Base-by-base conservation (phyloP, 306 rosid species). In the Cyamopsis tetragonoloba region DNA sequence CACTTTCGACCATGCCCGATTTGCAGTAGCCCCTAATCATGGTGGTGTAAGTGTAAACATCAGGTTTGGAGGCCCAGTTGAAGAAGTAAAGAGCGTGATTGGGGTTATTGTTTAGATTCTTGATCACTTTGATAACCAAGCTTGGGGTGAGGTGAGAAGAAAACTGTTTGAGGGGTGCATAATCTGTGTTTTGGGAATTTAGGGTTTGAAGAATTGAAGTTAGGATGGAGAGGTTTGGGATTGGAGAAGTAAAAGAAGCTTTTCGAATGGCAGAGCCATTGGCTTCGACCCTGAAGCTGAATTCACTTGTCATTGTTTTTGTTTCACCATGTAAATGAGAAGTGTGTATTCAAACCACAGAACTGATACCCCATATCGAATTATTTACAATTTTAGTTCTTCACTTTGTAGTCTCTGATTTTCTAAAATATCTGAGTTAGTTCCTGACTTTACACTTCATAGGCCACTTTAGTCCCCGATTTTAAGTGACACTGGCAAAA, bases 21-120 rank as follows among this genome's bases (percentile, higher is more conserved):
- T 83, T 83, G 31, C 81, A 80, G 8, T 72, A 78, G 1, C 91
- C 91, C 17, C 80, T 60, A 1, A 85, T 82, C 76, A 82, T 77
- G 2, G 60, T 78, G 2, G 81, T 80, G 61, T 50, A 71, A 72
- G 91, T 78, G 57, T 43, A 80, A 19, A 76, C 82, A 70, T 83
- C 67, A 0, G 84, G 83, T 6, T 43, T 68, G 56, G 76, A 73
- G 17, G 83, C 68, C 79, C 79, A 79, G 46, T 73, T 73, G 75
- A 79, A 72, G 79, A 78, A 78, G 53, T 49, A 47, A 6, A 72
- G 39, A 53, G 83, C 74, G 5, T 66, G 66, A 9, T 66, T 18
- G n/a, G 82, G 75, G 56, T 13, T 19, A n/a, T n/a, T n/a, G 20
- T 26, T 11, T 17, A 24, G 44, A 1, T 35, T 56, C 64, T 71